Evolutionary conservation across 148 eudicot species (phyloP), one percentile per base, ranked within the genome.

Genomic region (Diospyros kaki): DNA sequence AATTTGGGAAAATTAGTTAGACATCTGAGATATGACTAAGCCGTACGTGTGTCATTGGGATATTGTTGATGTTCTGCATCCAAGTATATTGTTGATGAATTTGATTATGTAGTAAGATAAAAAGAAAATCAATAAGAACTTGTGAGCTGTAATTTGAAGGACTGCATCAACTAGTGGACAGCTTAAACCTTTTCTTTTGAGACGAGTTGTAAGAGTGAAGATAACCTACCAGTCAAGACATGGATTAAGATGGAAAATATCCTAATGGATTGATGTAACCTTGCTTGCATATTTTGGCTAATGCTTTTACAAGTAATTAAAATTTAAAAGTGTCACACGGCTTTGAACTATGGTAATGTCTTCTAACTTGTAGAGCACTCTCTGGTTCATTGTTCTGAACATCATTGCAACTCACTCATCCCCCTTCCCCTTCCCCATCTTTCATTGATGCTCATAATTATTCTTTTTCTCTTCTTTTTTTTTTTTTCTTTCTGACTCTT

Each of bases 401-500:
- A 0, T 28, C 28, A 28, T 28, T 0, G 28, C 28, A 28, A 28
- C 28, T 28, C 28, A 28, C 28, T 28, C 28, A 28, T 28, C 28
- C 28, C 28, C 28, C 0, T 28, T 28, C 28, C 28, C 28, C 28
- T 28, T 28, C 0, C 28, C 28, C 28, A 28, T 28, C 28, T 28
- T 28, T 28, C 28, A 28, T 28, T 28, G 28, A 28, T 28, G 28
- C 28, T 28, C 28, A 28, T 28, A 28, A 28, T 43, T 3, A 45
- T 45, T 64, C 64, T 41, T 60, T 48, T 14, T 68, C 72, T 14
- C 9, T 55, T 62, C 59, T 69, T 5, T 52, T 55, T 43, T 66
- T 69, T 9, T 52, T 2, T 9, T 9, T 42, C 72, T 3, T 41
- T 10, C 15, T 17, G 50, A 53, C 59, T 69, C 46, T 68, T 51